Conservation (phyloP, 768 basidiomycete species). For the Mycena amicta region DNA sequence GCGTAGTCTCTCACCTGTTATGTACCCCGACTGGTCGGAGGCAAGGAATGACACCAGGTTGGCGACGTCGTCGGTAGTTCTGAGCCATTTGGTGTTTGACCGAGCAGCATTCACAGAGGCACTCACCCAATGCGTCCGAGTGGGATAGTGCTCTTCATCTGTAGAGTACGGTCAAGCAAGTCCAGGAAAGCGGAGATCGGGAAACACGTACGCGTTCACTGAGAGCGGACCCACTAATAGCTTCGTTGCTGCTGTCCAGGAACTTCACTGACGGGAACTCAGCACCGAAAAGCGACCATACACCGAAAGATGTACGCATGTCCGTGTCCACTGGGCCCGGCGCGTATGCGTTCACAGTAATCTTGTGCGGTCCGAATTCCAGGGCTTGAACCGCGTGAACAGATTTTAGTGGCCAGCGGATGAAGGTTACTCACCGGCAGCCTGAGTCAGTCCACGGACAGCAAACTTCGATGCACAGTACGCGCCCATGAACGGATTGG, state of each 20-base stretch:
- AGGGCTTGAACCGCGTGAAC: slow-evolving; percentile 25
- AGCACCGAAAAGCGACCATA: no score
- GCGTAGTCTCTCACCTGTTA: no score
- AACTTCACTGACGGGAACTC: no score
- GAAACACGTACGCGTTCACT: no score
- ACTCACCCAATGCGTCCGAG: background rate
- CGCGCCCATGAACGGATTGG: slow-evolving; percentile 18
- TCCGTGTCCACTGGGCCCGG: slow-evolving; percentile 24
- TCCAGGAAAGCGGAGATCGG: no score
- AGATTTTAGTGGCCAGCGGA: background rate
- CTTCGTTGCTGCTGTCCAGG: background rate
- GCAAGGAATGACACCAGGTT: slow-evolving; percentile 34
- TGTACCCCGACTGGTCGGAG: slow-evolving; percentile 29
- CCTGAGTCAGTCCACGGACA: slow-evolving; percentile 44
- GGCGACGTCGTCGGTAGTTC: slow-evolving; percentile 28
- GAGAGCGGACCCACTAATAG: no score
- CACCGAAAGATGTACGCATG: slow-evolving; percentile 7
- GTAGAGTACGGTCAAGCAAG: background rate
- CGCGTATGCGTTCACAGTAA: slow-evolving; percentile 33
- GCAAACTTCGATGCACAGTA: slow-evolving; percentile 48
- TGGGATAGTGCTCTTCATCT: background rate
- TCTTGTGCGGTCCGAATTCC: slow-evolving; percentile 30
- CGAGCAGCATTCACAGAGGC: background rate
- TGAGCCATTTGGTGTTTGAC: background rate
- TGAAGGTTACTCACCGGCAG: slow-evolving; percentile 25